Percentiles rank a stretch among this genome's conserved stretches.
These are phyloP conservation scores for Penicillium parvum DNA, from an alignment of 495 filamentous ascomycete genomes.

Conservation along the genomic window DNA sequence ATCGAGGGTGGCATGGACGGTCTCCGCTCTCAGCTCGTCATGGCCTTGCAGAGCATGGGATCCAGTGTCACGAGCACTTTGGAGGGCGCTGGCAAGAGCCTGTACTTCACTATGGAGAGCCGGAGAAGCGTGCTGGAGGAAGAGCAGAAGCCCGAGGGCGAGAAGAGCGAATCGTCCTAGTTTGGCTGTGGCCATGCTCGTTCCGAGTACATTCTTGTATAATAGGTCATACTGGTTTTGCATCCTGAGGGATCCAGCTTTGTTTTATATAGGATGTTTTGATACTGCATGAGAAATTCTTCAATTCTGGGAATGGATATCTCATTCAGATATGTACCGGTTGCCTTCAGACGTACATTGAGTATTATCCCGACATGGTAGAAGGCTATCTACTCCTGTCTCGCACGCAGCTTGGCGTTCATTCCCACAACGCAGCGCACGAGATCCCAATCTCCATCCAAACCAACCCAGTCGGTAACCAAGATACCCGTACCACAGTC, in stretches of 20 bases:
- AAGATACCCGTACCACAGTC: conserved; percentile 89
- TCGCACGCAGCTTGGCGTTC: conserved; percentile 71
- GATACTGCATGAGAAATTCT: conserved; percentile 17
- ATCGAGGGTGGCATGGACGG: conserved; percentile 79
- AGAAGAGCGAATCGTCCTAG: conserved; percentile 38
- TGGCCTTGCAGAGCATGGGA: conserved; percentile 69
- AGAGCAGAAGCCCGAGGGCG: conserved; percentile 45
- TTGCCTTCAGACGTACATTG: neutral
- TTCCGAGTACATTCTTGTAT: conserved; percentile 40
- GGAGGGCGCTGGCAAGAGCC: conserved; percentile 69
- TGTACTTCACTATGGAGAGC: conserved; percentile 83
- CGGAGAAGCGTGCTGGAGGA: conserved; percentile 73
- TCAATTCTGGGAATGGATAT: conserved; percentile 1
- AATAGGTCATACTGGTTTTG: conserved; percentile 29
- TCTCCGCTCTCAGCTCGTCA: conserved; percentile 75
- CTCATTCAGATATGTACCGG: neutral
- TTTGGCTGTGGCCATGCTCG: conserved; percentile 5
- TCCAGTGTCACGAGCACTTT: conserved; percentile 65
- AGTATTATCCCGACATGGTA: no score
- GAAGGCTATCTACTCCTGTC: conserved; percentile 25
- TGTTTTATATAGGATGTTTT: conserved; percentile 16
- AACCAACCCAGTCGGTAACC: conserved; percentile 89
- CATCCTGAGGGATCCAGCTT: conserved; percentile 13
- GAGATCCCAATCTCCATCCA: conserved; percentile 89
- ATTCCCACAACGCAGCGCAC: conserved; percentile 84